Conservation (phyloP, 2,329 filamentous ascomycete species). For the Fusarium tupiense region DNA sequence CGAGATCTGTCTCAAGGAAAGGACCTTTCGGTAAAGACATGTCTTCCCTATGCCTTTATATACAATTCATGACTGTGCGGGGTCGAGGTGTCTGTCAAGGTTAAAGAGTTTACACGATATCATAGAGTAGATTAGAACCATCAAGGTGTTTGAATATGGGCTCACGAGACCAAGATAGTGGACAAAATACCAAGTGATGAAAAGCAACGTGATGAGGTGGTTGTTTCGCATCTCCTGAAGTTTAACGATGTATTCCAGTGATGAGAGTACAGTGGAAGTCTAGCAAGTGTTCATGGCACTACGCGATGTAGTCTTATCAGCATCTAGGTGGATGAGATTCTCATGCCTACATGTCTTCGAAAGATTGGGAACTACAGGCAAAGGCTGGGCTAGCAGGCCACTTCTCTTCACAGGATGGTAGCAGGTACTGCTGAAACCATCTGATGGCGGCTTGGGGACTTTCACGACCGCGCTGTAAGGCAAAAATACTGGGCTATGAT, state of each 20-base stretch:
- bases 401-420: not conserved
- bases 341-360: not conserved
- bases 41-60: conserved; percentile 17
- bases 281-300: not conserved
- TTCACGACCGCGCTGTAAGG: not conserved
- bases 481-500: not conserved
- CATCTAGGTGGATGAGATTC: not conserved
- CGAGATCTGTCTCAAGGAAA: not conserved
- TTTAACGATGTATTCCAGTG: not conserved
- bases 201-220: not conserved
- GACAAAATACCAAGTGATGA: not conserved
- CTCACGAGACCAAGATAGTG: not conserved
- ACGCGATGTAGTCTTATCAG: not conserved
- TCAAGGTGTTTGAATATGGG: conserved; percentile 16
- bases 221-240: not conserved
- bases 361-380: not conserved
- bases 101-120: conserved; percentile 4
- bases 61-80: conserved; percentile 4
- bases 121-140: conserved; percentile 5
- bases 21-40: not conserved
- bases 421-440: not conserved
- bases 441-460: not conserved
- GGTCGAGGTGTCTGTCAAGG: conserved; percentile 1
- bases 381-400: not conserved
- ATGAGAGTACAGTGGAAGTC: not conserved